These are phyloP conservation scores for Byssochlamys sp. DNA, from an alignment of 2,329 filamentous ascomycete genomes.

Conservation along the genomic window DNA sequence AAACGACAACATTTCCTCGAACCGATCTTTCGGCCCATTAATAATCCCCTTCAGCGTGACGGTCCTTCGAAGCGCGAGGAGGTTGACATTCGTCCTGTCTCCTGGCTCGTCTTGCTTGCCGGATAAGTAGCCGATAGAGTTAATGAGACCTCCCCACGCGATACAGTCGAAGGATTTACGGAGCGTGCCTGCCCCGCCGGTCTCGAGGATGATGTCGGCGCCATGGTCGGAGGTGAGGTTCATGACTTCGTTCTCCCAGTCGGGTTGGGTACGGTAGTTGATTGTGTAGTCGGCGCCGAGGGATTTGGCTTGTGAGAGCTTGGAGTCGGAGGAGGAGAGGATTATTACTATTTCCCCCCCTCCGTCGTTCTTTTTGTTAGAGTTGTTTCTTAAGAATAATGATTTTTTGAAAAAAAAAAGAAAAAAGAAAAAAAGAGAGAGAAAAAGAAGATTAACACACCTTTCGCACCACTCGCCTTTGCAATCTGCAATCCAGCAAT, in stretches of 20 bases:
- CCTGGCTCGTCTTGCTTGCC: slow-evolving; percentile 48
- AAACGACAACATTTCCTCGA: slow-evolving; percentile 30
- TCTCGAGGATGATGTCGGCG: slow-evolving; percentile 44
- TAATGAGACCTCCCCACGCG: slow-evolving; percentile 38
- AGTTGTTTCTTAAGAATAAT: slow-evolving; percentile 4
- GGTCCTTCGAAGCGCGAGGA: slow-evolving; percentile 43
- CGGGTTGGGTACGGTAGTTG: slow-evolving; percentile 40
- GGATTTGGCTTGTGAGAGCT: slow-evolving; percentile 40
- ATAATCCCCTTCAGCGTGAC: slow-evolving; percentile 50
- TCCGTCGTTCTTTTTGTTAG: slow-evolving; percentile 14
- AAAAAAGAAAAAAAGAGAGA: neutral
- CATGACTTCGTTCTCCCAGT: slow-evolving; percentile 40
- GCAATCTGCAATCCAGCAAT: slow-evolving; percentile 39
- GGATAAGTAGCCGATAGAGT: slow-evolving; percentile 40
- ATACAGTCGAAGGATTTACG: slow-evolving; percentile 40
- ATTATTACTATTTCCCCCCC: slow-evolving; percentile 31
- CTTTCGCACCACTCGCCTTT: slow-evolving; percentile 38
- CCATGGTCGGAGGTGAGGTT: slow-evolving; percentile 37
- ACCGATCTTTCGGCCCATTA: slow-evolving; percentile 52
- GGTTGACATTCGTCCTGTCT: slow-evolving; percentile 51
- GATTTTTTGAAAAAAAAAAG: too few relatives aligned
- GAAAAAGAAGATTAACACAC: slow-evolving; percentile 9
- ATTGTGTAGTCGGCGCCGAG: slow-evolving; percentile 42
- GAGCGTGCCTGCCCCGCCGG: slow-evolving; percentile 42
- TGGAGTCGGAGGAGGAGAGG: slow-evolving; percentile 43